These are phyloP conservation scores for Escovopsis sp. DNA, from an alignment of 2,329 filamentous ascomycete genomes.

Conservation along the genomic window DNA sequence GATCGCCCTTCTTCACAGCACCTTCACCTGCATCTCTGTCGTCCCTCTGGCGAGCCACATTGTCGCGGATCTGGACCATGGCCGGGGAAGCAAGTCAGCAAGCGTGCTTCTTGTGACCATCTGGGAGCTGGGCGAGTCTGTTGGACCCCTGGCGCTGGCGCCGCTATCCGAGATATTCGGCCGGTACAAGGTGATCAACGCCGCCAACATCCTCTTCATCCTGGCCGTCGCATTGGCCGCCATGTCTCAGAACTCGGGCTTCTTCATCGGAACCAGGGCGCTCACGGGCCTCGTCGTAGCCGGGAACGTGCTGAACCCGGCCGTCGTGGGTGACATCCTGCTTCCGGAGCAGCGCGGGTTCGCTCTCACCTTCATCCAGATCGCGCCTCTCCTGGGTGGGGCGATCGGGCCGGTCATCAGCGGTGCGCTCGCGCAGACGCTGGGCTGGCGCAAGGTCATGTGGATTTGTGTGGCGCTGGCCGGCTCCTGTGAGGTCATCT, in stretches of 20 bases:
- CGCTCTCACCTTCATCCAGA: conserved; percentile 41
- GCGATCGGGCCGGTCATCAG: conserved; percentile 41
- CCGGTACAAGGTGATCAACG: conserved; percentile 38
- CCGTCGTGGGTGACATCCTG: conserved; percentile 51
- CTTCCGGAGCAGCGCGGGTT: conserved; percentile 39
- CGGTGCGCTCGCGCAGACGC: conserved; percentile 36
- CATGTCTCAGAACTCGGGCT: conserved; percentile 26
- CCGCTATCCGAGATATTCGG: conserved; percentile 48
- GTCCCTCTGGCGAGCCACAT: conserved; percentile 39
- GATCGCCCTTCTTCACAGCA: conserved; percentile 20
- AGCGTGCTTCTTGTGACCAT: conserved; percentile 53
- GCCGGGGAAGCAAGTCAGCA: conserved; percentile 27
- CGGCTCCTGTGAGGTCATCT: conserved; percentile 31
- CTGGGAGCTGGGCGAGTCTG: conserved; percentile 52
- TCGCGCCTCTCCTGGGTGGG: conserved; percentile 43
- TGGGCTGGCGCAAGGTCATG: conserved; percentile 40
- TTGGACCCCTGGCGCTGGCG: conserved; percentile 45
- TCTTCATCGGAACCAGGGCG: conserved; percentile 38
- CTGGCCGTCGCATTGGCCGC: conserved; percentile 32
- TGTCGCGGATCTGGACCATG: conserved; percentile 28
- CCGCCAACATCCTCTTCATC: conserved; percentile 36
- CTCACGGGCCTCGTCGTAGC: conserved; percentile 49
- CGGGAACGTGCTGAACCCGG: conserved; percentile 47
- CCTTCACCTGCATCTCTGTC: conserved; percentile 42
- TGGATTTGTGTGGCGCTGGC: conserved; percentile 35